Percentiles rank a stretch among this genome's conserved stretches.
These are phyloP conservation scores for Alternaria novae-zelandiae DNA, from an alignment of 2,329 filamentous ascomycete genomes.

Conservation along the genomic window DNA sequence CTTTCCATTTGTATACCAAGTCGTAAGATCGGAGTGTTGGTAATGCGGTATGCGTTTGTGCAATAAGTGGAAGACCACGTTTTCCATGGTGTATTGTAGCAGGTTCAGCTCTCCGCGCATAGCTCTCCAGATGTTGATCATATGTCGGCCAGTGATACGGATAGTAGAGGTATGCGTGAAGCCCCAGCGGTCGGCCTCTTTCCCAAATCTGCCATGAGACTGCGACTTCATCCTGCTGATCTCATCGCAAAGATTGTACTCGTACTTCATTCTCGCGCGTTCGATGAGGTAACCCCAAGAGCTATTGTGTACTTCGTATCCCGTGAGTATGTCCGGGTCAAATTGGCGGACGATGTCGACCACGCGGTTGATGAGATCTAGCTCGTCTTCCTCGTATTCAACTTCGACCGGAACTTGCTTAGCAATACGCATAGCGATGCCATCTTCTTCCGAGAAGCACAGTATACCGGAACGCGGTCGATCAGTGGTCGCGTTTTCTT, in stretches of 20 bases:
- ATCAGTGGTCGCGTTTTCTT: slow-evolving; percentile 66
- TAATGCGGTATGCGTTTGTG: slow-evolving; percentile 90
- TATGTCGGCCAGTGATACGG: slow-evolving; percentile 88
- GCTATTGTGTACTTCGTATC: slow-evolving; percentile 90
- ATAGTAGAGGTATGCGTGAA: slow-evolving; percentile 94
- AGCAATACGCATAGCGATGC: slow-evolving; percentile 65
- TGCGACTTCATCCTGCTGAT: slow-evolving; percentile 87
- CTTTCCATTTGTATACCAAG: slow-evolving; percentile 77
- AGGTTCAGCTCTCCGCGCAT: slow-evolving; percentile 94
- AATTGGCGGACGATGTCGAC: slow-evolving; percentile 82
- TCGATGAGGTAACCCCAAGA: slow-evolving; percentile 98
- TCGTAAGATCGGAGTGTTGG: slow-evolving; percentile 76
- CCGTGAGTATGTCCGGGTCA: slow-evolving; percentile 92
- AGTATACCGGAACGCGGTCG: slow-evolving; percentile 73
- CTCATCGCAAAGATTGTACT: slow-evolving; percentile 89
- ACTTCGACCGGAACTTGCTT: slow-evolving; percentile 69
- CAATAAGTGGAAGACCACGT: slow-evolving; percentile 88
- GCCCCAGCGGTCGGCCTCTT: slow-evolving; percentile 87
- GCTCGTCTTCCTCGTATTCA: slow-evolving; percentile 76
- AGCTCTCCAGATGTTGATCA: slow-evolving; percentile 96
- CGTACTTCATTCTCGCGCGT: slow-evolving; percentile 82
- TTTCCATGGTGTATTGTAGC: slow-evolving; percentile 95
- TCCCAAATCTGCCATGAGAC: slow-evolving; percentile 82
- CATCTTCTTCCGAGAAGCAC: slow-evolving; percentile 69
- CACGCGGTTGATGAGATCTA: slow-evolving; percentile 84